Evolutionary conservation across 495 filamentous ascomycete genomes (phyloP).

Genomic region (Polyplosphaeria fusca): DNA sequence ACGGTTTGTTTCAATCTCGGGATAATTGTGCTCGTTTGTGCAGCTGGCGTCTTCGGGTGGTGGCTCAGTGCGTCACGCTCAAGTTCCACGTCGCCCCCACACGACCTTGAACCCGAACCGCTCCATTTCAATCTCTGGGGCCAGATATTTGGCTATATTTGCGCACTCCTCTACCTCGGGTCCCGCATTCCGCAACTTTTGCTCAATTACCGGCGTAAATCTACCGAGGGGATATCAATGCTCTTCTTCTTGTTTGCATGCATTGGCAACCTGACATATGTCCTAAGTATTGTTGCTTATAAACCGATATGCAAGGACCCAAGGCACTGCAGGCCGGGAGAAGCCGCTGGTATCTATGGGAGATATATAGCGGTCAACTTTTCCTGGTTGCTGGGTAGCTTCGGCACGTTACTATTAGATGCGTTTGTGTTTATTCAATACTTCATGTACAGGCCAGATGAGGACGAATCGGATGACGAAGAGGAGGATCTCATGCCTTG

Average conservation of each 20-base stretch:
- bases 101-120: constrained; percentile 31
- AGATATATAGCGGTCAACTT: constrained; percentile 82
- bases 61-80: constrained; percentile 56
- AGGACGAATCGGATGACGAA: constrained; percentile 28
- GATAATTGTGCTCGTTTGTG: constrained; percentile 73
- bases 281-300: constrained; percentile 85
- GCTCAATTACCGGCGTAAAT: constrained; percentile 84
- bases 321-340: constrained; percentile 51
- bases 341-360: constrained; percentile 60
- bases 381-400: constrained; percentile 83
- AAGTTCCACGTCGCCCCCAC: constrained; percentile 26
- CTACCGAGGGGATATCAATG: constrained; percentile 83
- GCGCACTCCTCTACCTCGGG: constrained; percentile 79
- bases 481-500: background rate
- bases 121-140: constrained; percentile 70
- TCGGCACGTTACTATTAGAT: constrained; percentile 82
- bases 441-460: constrained; percentile 67
- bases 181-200: constrained; percentile 84
- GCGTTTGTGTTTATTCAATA: constrained; percentile 86
- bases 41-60: constrained; percentile 82
- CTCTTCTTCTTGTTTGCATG: constrained; percentile 97
- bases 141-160: constrained; percentile 45
- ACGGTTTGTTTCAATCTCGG: constrained; percentile 65
- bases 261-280: constrained; percentile 89
- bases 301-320: constrained; percentile 55